Evolutionary conservation across 2,329 filamentous ascomycete genomes (phyloP), one percentile per base, ranked within the genome.

Genomic region (Xylariomycetidae sp.): DNA sequence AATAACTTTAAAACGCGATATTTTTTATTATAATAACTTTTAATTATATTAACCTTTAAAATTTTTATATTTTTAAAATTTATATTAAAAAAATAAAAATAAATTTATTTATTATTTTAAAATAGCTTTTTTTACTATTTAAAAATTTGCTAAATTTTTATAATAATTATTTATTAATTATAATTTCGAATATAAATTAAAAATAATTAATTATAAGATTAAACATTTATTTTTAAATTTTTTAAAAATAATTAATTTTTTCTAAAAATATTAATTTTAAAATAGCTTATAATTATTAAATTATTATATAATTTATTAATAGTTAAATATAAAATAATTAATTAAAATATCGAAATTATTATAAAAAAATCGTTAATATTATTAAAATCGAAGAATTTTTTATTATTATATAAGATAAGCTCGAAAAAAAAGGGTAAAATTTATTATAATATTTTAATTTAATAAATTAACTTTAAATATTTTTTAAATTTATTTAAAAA

Each of bases 201-300:
- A 26, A n/a, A 13, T 26, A 13, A 26, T 26, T 7, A 5, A 13
- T 26, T 13, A 26, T 6, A 13, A 26, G 15, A 26, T 26, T 7
- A 26, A 13, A n/a, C 6, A 26, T 12, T 26, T 26, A 26, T 14
- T 7, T 26, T 26, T 26, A 13, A 26, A 26, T 13, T 26, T 26
- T 26, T 6, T 26, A n/a, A n/a, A 26, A 14, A 13, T 26, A 13
- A 26, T 7, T 26, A 26, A 26, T 26, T 26, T 13, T 13, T 13
- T 13, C 6, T 26, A 26, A 26, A 26, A 26, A 6, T 26, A 26
- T 26, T 25, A 19, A n/a, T n/a, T n/a, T n/a, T n/a, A n/a, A n/a
- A n/a, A n/a, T n/a, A n/a, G n/a, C n/a, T n/a, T n/a, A n/a, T 28
- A 28, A 34, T 27, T 31, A 30, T 33, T 33, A 29, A 29, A 33